Conservation (phyloP, 352 stramenopile genomes). For the Globisporangium abappressorium region DNA sequence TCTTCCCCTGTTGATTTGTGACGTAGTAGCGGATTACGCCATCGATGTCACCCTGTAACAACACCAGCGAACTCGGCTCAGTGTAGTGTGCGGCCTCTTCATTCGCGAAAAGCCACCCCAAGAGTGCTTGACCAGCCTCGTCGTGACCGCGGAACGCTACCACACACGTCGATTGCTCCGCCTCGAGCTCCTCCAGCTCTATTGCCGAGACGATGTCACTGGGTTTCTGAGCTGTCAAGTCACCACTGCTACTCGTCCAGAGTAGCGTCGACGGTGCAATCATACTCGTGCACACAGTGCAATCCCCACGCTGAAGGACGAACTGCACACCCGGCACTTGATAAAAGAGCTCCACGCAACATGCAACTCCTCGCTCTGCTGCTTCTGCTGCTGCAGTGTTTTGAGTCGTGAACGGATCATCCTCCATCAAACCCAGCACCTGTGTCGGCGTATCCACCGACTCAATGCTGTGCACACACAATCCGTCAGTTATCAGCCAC, state of each 20-base stretch:
- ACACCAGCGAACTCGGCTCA: constrained; percentile 18
- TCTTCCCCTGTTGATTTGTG: background rate
- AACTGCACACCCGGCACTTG: constrained; percentile 43
- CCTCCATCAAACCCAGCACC: constrained; percentile 7
- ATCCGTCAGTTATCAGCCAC: background rate
- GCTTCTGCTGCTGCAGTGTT: background rate
- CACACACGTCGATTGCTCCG: constrained; percentile 55
- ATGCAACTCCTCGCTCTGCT: background rate
- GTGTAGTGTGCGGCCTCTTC: background rate
- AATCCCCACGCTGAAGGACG: constrained; percentile 21
- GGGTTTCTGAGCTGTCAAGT: background rate
- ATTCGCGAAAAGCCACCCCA: constrained; percentile 28
- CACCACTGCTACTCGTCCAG: constrained; percentile 6
- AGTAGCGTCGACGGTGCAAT: constrained; percentile 54
- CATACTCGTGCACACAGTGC: constrained; percentile 45
- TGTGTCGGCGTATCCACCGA: constrained; percentile 11
- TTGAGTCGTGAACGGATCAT: constrained; percentile 1
- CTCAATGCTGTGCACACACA: background rate
- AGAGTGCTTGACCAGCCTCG: constrained; percentile 13
- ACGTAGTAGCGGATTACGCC: constrained; percentile 40
- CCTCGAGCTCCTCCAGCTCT: constrained; percentile 61
- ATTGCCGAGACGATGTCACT: background rate
- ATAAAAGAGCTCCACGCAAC: constrained; percentile 20
- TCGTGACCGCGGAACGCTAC: constrained; percentile 23
- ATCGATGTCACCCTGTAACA: constrained; percentile 66